Evolutionary conservation across 129 eudicot species (phyloP), one percentile per base, ranked within the genome.

Genomic region (Scalesia atractyloides): DNA sequence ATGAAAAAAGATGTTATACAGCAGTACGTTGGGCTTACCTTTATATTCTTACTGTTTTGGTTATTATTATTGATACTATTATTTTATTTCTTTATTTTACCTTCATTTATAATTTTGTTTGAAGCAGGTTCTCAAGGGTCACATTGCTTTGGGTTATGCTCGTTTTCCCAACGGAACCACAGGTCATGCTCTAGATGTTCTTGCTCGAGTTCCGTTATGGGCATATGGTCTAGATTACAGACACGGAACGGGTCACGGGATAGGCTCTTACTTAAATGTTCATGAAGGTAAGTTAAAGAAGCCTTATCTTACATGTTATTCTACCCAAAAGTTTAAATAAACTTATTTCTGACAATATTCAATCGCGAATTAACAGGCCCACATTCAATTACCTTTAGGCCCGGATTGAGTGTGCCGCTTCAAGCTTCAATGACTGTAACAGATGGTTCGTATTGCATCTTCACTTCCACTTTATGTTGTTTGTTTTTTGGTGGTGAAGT

Each of bases 211-310:
- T 78, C 97, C 97, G 7, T 79, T 95, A 80, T 95, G 99, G 97
- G 83, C 91, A 71, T 57, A 88, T 79, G 99, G 99, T 24, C 99
- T 95, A 80, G 99, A 95, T 82, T 95, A 95, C 73, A 89, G 99
- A 81, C 99, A 95, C 72, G 99, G 99, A 70, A 95, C 99, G 70
- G 99, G 99, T 71, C 99, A 95, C 51, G 99, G 99, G 60, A 86
- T 95, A 50, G 99, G 99, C 51, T 83, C 92, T 71, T 95, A 81
- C 91, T 81, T 95, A 73, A 86, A 91, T 74, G 99, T 95, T 60
- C 99, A 95, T 67, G 99, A 95, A 88, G 99, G 99, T 72, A 78
- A 81, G 86, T 75, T 43, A 17, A 59, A 41, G 2, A 7, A 41
- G 10, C 10, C 46, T 41, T 34, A 52, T 16, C 53, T 51, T 30